phyloP scores from a whole-genome alignment of 2,329 filamentous ascomycete species.

The Alternaria sp. region DNA sequence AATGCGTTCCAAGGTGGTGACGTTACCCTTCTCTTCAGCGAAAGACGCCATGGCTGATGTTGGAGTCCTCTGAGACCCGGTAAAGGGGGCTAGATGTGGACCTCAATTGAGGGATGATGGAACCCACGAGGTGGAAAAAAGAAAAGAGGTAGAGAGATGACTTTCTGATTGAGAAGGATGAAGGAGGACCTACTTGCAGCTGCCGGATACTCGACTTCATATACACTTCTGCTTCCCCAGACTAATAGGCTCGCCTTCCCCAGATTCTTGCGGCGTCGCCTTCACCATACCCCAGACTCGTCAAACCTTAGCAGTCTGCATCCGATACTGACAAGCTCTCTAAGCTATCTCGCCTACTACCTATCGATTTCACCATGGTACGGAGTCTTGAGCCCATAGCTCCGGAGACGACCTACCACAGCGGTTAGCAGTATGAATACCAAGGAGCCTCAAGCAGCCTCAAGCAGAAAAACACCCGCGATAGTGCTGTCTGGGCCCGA shows the following conservation, averaged over 20 bases:
- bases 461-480: constrained; percentile 5
- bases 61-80: neutral
- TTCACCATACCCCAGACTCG: constrained; percentile 25
- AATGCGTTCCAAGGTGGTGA: constrained; percentile 27
- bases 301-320: constrained; percentile 4
- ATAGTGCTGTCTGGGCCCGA: constrained; percentile 8
- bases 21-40: constrained; percentile 31
- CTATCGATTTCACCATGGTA: constrained; percentile 3
- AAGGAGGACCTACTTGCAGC: neutral
- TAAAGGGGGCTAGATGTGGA: neutral
- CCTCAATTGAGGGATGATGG: neutral
- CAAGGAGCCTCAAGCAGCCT: constrained; percentile 4
- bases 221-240: constrained; percentile 11
- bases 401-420: constrained; percentile 11
- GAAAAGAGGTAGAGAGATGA: neutral
- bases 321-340: constrained; percentile 4
- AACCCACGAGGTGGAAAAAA: neutral
- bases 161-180: neutral
- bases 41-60: constrained; percentile 24
- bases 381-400: constrained; percentile 8
- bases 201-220: constrained; percentile 12
- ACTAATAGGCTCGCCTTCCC: constrained; percentile 19
- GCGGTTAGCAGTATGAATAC: constrained; percentile 3
- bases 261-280: constrained; percentile 16
- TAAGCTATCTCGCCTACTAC: neutral